Base-by-base conservation (phyloP, 2,329 filamentous ascomycete genomes). In the Juglanconis oblonga region DNA sequence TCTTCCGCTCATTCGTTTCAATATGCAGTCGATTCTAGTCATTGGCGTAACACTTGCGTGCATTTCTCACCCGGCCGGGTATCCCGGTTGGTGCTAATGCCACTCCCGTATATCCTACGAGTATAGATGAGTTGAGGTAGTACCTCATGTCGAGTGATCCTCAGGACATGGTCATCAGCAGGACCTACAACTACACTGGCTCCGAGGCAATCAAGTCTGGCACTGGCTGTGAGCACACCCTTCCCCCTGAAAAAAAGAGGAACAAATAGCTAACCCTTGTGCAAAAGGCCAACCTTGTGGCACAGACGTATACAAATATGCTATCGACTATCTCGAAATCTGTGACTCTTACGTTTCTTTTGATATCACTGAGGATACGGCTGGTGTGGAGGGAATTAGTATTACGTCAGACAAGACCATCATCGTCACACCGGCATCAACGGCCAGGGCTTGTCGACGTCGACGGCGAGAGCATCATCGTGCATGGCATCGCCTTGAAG, bases 351-450 rank as follows among this genome's bases (percentile, higher is more conserved):
- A 49, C 3, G 76, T 80, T 36, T 76, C 75, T 52, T 76, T 75
- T 48, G 72, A 73, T 6, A 80, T 74, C 40, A 74, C 67, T 8
- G 79, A 77, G 62, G 79, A 85, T 71, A 84, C 80, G 54, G 82
- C 83, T 36, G 82, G 76, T 62, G 62, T 74, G 1, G 67, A 75
- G 29, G 79, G 78, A 53, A 83, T 86, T 68, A 77, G 71, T 13
- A 77, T 87, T 64, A 73, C 72, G 31, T 82, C 79, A 60, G 80
- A 87, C 78, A 87, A 87, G 76, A 79, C 78, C 29, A 65, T 87
- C 58, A 69, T 87, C 38, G 83, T 84, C 14, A 71, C 77, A 59
- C 82, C 69, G 70, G 83, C 35, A 84, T 86, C 68, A 80, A 78
- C 67, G 83, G 83, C 66, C 85, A 84, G 73, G 83, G 83, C 70